These are phyloP conservation scores for Cornus florida DNA, from an alignment of 148 eudicot genomes.

Conservation along the genomic window DNA sequence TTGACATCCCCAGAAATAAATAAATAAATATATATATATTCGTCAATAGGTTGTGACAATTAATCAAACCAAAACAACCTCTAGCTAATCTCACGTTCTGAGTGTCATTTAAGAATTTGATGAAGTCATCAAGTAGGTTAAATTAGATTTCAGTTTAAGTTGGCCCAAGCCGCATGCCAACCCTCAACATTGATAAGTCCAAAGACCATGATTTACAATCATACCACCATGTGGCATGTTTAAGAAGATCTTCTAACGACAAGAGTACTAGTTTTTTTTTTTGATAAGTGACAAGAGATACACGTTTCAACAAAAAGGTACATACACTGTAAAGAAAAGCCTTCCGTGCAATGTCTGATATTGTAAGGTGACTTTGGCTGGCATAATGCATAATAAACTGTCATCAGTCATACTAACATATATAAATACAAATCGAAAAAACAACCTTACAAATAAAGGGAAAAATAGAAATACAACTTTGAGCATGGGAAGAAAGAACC, in stretches of 20 bases:
- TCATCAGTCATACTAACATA: background rate
- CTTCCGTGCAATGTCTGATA: conserved; percentile 91
- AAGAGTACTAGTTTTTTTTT: too few relatives aligned
- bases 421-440: background rate
- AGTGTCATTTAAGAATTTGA: background rate
- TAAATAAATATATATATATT: too few relatives aligned
- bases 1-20: too few relatives aligned
- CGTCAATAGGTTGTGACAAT: background rate
- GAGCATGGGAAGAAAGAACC: background rate
- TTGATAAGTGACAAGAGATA: background rate
- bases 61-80: background rate
- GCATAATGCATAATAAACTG: conserved; percentile 12
- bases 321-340: conserved; percentile 97
- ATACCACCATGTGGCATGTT: background rate
- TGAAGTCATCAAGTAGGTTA: background rate
- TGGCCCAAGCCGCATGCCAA: background rate
- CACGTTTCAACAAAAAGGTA: conserved; percentile 9
- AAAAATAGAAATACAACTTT: background rate
- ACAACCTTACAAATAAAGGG: background rate
- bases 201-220: background rate
- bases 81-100: background rate
- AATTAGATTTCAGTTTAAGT: background rate
- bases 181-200: background rate
- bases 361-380: conserved; percentile 90
- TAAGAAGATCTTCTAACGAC: background rate